Evolutionary conservation across 306 rosid species (phyloP).

Genomic region (Inga oerstediana): DNA sequence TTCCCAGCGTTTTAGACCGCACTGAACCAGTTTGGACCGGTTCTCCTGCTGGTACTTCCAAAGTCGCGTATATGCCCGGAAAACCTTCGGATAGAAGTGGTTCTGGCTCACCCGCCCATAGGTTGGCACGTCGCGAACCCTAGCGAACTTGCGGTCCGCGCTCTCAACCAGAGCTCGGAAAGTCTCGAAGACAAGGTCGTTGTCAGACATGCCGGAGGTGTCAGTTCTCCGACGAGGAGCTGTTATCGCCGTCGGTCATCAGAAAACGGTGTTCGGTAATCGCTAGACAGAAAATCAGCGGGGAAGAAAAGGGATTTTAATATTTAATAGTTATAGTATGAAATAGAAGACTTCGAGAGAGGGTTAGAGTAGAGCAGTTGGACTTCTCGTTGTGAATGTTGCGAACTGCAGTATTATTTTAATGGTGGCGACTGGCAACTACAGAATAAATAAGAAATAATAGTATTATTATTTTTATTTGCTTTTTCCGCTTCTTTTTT

Average conservation of each 20-base stretch:
- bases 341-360: neutral
- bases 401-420: neutral
- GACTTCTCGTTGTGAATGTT: neutral
- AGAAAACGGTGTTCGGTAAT: constrained; percentile 26
- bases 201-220: constrained; percentile 57
- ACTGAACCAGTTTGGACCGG: constrained; percentile 69
- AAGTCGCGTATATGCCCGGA: constrained; percentile 81
- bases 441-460: neutral
- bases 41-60: constrained; percentile 95
- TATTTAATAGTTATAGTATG: neutral
- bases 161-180: constrained; percentile 90
- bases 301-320: neutral
- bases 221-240: constrained; percentile 41
- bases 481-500: neutral
- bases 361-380: constrained; percentile 6
- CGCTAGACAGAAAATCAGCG: neutral
- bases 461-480: neutral
- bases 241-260: constrained; percentile 56
- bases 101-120: constrained; percentile 71
- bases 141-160: constrained; percentile 90
- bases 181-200: constrained; percentile 50
- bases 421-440: neutral
- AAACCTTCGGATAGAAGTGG: constrained; percentile 85
- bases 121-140: constrained; percentile 91
- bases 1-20: constrained; percentile 96